Conservation (phyloP, 129 eudicot genomes). For the Lonicera japonica region DNA sequence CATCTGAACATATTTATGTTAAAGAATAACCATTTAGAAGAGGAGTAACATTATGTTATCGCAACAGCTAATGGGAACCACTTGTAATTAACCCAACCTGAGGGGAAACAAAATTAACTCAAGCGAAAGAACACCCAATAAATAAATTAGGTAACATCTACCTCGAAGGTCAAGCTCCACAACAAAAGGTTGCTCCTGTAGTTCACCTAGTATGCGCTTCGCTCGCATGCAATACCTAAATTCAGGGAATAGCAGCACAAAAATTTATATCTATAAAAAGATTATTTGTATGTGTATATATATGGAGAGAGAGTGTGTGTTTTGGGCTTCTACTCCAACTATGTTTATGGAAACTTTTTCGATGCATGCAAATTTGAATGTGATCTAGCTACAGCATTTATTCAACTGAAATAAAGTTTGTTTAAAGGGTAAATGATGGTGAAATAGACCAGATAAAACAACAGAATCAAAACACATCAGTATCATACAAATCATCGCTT, state of each 20-base stretch:
- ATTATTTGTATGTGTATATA: too few species aligned
- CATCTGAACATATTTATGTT: slow-evolving; percentile 40
- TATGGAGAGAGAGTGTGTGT: too few species aligned
- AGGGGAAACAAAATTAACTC: too few species aligned
- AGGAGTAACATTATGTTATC: neutral
- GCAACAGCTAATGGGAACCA: neutral
- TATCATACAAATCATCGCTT: too few species aligned
- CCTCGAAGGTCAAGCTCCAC: slow-evolving; percentile 99
- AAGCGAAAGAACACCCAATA: neutral
- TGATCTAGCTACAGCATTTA: neutral
- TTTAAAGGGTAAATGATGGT: too few species aligned
- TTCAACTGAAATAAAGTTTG: neutral
- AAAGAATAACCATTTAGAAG: neutral
- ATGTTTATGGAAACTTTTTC: too few species aligned
- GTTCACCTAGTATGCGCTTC: slow-evolving; percentile 62
- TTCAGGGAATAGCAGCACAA: slow-evolving; percentile 19
- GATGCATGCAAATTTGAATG: too few species aligned
- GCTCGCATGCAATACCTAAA: slow-evolving; percentile 69
- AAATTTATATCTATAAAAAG: neutral
- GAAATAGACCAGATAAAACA: too few species aligned
- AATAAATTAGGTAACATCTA: slow-evolving; percentile 13
- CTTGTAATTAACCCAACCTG: neutral
- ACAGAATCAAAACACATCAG: too few species aligned
- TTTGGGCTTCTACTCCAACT: too few species aligned
- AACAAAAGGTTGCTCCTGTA: slow-evolving; percentile 69